Percentiles rank a stretch among this genome's conserved stretches.
phyloP scores from a whole-genome alignment of 2,329 filamentous ascomycete genomes.

The Talaromyces sp. region DNA sequence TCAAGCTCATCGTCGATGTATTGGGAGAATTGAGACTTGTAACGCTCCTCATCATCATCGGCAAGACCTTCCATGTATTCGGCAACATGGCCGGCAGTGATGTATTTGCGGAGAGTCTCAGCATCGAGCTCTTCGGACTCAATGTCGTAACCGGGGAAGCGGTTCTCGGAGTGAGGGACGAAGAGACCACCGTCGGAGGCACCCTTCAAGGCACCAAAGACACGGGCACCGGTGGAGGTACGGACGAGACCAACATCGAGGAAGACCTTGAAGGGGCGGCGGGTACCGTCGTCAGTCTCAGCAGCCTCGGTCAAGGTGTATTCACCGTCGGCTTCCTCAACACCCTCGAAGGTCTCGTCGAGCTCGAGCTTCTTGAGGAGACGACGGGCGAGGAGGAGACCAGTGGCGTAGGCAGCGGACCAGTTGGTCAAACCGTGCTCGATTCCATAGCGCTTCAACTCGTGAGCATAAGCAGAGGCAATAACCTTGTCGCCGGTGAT shows the following conservation, averaged over 20 bases:
- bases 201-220: slow-evolving; percentile 99
- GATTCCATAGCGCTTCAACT: slow-evolving; percentile 96
- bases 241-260: slow-evolving; percentile 96
- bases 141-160: slow-evolving; percentile 97
- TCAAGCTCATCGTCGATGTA: slow-evolving; percentile 97
- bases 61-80: slow-evolving; percentile 99
- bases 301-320: slow-evolving; percentile 91
- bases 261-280: slow-evolving; percentile 99
- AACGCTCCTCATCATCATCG: slow-evolving; percentile 99
- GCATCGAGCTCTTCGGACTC: slow-evolving; percentile 97
- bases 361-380: slow-evolving; percentile 95
- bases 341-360: slow-evolving; percentile 87
- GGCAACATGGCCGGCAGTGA: slow-evolving; percentile 95
- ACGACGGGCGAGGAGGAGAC: slow-evolving; percentile 94
- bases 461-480: slow-evolving; percentile 86
- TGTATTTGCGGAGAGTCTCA: slow-evolving; percentile 98
- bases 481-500: slow-evolving; percentile 98
- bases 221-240: slow-evolving; percentile 95
- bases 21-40: slow-evolving; percentile 95
- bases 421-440: slow-evolving; percentile 99
- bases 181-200: slow-evolving; percentile 96
- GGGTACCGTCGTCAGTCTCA: slow-evolving; percentile 79
- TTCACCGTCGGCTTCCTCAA: slow-evolving; percentile 96
- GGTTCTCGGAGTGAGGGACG: slow-evolving; percentile 98
- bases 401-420: slow-evolving; percentile 94